Evolutionary conservation across 352 stramenopile genomes (phyloP), one percentile per base, ranked within the genome.

Genomic region (Pythium oligandrum): DNA sequence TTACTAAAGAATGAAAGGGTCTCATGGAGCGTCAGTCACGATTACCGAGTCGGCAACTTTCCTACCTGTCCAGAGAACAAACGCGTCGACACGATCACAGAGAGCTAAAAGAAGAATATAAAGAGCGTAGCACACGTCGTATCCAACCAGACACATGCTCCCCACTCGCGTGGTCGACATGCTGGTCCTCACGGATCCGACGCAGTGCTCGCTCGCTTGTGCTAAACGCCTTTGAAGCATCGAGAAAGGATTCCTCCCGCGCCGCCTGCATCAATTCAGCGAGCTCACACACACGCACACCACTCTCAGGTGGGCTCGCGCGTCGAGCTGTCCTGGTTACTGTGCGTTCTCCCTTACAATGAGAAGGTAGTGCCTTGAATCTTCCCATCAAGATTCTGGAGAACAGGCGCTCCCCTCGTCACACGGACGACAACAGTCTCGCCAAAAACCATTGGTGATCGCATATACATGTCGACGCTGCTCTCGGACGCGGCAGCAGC

Each of bases 311-410:
- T 26, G 48, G 11, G n/a, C 11, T 5, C 4, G 31, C 11, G 33
- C n/a, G 31, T 35, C n/a, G 4, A 43, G n/a, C n/a, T 11, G 12
- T 49, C 31, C 45, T 39, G 5, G 42, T 54, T 55, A 17, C 47
- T 88, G 45, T 88, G 31, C 48, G 76, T 83, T 70, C 75, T 55
- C 60, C 79, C 69, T 90, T 90, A 90, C 79, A 90, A 90, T 81
- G 79, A 75, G 64, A 63, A 88, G 64, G 75, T 78, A 83, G 76
- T 86, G 79, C 68, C 75, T 81, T 69, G 59, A 83, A 73, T 56
- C 74, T 79, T 61, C 71, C 52, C 77, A 88, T 90, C 77, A 90
- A 88, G 79, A 90, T 90, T 84, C 71, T 63, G 79, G 71, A 58
- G 71, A 79, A 88, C 79, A 54, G 40, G 30, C 3, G 48, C 17